These are phyloP conservation scores for Candida coquimbonensis DNA, from an alignment of 805 yeast genomes.

Conservation along the genomic window DNA sequence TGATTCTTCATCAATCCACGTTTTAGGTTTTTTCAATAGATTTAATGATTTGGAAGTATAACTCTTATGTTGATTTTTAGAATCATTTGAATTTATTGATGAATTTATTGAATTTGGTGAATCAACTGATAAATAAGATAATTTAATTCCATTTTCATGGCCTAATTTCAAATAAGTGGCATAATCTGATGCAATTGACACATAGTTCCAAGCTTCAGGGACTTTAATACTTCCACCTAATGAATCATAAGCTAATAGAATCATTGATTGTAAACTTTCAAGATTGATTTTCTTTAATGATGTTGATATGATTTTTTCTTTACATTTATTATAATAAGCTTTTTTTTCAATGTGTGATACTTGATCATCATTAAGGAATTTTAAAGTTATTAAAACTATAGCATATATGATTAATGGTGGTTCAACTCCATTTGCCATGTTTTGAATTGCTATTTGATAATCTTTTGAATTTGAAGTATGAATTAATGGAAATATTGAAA, in stretches of 20 bases:
- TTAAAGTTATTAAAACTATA: slow-evolving; percentile 15
- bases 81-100: slow-evolving; percentile 11
- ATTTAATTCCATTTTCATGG: slow-evolving; percentile 9
- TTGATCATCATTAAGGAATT: slow-evolving; percentile 15
- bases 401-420: slow-evolving; percentile 17
- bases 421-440: slow-evolving; percentile 7
- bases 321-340: slow-evolving; percentile 10
- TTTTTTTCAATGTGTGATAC: slow-evolving; percentile 9
- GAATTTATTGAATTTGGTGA: slow-evolving; percentile 13
- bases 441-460: slow-evolving; percentile 4
- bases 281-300: slow-evolving; percentile 16
- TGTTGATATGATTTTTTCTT: slow-evolving; percentile 16
- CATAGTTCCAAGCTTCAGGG: slow-evolving; percentile 23
- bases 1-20: slow-evolving; percentile 21
- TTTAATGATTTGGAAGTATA: slow-evolving; percentile 15
- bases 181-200: slow-evolving; percentile 21
- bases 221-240: slow-evolving; percentile 18
- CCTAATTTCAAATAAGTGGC: slow-evolving; percentile 19
- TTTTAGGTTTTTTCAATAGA: slow-evolving; percentile 14
- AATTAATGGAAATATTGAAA: slow-evolving; percentile 17
- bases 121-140: slow-evolving; percentile 9
- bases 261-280: slow-evolving; percentile 18
- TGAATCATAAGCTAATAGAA: slow-evolving; percentile 18
- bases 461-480: slow-evolving; percentile 15
- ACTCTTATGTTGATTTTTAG: slow-evolving; percentile 14